Evolutionary conservation across 2,329 filamentous ascomycete genomes (phyloP).

Genomic region (Epichloe bromicola): DNA sequence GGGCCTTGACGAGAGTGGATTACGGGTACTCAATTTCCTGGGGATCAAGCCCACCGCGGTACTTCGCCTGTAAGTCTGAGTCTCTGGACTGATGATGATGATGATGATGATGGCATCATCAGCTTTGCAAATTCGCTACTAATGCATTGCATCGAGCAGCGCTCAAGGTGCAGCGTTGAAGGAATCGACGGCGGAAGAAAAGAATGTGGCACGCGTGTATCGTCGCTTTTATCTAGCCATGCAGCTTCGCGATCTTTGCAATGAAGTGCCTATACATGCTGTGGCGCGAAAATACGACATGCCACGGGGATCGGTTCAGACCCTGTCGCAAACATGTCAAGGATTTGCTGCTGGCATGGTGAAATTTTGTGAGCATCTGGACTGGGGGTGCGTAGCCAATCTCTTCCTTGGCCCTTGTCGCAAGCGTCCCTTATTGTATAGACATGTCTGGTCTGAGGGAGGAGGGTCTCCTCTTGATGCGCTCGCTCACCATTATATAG

Average conservation of each 20-base stretch:
- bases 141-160: slow-evolving; percentile 25
- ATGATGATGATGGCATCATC: background rate
- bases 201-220: slow-evolving; percentile 50
- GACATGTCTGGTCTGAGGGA: too few relatives aligned
- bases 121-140: slow-evolving; percentile 8
- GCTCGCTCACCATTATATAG: slow-evolving; percentile 22
- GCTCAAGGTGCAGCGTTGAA: slow-evolving; percentile 53
- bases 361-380: slow-evolving; percentile 68
- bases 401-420: background rate
- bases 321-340: slow-evolving; percentile 59
- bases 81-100: background rate
- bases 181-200: slow-evolving; percentile 47
- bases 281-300: slow-evolving; percentile 60
- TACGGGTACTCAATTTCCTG: slow-evolving; percentile 54
- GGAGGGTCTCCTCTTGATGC: background rate
- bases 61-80: slow-evolving; percentile 45
- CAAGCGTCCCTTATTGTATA: too few relatives aligned
- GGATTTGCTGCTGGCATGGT: slow-evolving; percentile 70
- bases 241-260: slow-evolving; percentile 67
- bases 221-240: slow-evolving; percentile 62
- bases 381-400: slow-evolving; percentile 42
- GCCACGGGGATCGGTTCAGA: slow-evolving; percentile 59
- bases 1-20: slow-evolving; percentile 53
- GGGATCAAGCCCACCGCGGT: slow-evolving; percentile 55
- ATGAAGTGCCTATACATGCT: slow-evolving; percentile 57